Conservation (phyloP, 352 stramenopile genomes). For the Pythium aphanidermatum region DNA sequence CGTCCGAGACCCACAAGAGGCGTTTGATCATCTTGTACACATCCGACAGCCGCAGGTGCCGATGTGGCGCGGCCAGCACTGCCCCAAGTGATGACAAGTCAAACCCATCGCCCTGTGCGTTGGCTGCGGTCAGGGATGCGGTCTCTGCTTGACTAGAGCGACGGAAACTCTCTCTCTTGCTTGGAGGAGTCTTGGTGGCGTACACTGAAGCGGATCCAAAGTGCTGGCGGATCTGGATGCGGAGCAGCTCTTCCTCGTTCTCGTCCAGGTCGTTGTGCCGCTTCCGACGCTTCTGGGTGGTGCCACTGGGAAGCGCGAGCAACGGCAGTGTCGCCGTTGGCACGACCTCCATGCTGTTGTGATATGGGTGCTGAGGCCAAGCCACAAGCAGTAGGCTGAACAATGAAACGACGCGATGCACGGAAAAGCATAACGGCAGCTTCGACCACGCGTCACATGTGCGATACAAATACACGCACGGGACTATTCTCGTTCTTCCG, state of each 20-base stretch:
- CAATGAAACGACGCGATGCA: slow-evolving; percentile 9
- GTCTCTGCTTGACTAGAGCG: slow-evolving; percentile 13
- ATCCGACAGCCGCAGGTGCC: slow-evolving; percentile 17
- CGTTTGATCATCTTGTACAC: slow-evolving; percentile 30
- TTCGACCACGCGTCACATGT: no score
- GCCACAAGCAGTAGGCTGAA: not conserved
- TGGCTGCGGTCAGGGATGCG: slow-evolving; percentile 10
- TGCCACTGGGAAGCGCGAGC: slow-evolving; percentile 28
- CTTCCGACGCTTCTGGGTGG: slow-evolving; percentile 31
- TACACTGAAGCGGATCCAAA: slow-evolving; percentile 18
- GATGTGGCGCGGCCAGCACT: slow-evolving; percentile 21
- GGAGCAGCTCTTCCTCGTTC: slow-evolving; percentile 34
- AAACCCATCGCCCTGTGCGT: slow-evolving; percentile 3
- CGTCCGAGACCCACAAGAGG: slow-evolving; percentile 37
- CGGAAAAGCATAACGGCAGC: no score
- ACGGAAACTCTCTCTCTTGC: slow-evolving; percentile 1
- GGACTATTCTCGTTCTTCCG: no score
- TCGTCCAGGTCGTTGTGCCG: slow-evolving; percentile 45
- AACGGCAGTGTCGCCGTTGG: slow-evolving; percentile 20
- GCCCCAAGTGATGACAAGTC: slow-evolving; percentile 17
- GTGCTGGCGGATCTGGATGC: slow-evolving; percentile 40
- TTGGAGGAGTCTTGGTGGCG: not conserved
- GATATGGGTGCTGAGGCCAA: not conserved
- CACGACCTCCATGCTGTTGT: slow-evolving; percentile 22
- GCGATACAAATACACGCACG: no score